These are phyloP conservation scores for Aspergillus sp. DNA, from an alignment of 2,329 filamentous ascomycete genomes.

Conservation along the genomic window DNA sequence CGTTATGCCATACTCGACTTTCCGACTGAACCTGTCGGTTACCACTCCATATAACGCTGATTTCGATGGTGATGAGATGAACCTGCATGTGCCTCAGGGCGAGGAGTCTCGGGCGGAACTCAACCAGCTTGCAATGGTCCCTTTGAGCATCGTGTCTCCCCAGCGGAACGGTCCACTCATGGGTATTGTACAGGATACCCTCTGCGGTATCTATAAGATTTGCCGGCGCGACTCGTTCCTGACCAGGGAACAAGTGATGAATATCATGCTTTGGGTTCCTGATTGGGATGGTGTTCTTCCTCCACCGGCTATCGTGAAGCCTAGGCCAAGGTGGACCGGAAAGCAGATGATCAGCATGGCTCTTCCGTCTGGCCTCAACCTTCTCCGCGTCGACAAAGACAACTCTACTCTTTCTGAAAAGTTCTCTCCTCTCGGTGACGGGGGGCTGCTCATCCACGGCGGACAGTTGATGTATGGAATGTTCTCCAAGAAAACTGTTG, in stretches of 20 bases:
- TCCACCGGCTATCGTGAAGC: conserved; percentile 86
- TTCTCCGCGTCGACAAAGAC: conserved; percentile 57
- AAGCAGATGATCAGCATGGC: conserved; percentile 96
- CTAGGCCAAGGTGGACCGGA: conserved; percentile 86
- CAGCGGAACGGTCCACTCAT: conserved; percentile 95
- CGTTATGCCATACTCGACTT: conserved; percentile 98
- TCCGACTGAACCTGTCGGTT: conserved; percentile 92
- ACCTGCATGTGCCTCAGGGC: conserved; percentile 95
- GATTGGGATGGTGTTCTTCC: conserved; percentile 96
- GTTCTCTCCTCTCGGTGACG: conserved; percentile 59
- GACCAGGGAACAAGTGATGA: conserved; percentile 86
- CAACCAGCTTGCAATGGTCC: conserved; percentile 92
- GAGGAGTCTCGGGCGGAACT: conserved; percentile 95
- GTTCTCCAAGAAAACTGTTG: conserved; percentile 86
- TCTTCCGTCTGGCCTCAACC: conserved; percentile 76
- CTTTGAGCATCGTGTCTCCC: conserved; percentile 93
- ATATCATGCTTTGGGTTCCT: conserved; percentile 93
- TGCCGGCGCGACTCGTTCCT: conserved; percentile 88
- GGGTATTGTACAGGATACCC: conserved; percentile 98
- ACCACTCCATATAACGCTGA: conserved; percentile 99
- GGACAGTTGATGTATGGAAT: conserved; percentile 87
- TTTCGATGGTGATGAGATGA: conserved; percentile 99
- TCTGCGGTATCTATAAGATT: conserved; percentile 95
- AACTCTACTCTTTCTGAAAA: conserved; percentile 44
- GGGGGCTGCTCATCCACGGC: conserved; percentile 71